A percentile compares a stretch with the other conserved stretches of the same genome.
These are phyloP conservation scores for Xylaria sp. DNA, from an alignment of 2,329 filamentous ascomycete genomes.

Conservation along the genomic window DNA sequence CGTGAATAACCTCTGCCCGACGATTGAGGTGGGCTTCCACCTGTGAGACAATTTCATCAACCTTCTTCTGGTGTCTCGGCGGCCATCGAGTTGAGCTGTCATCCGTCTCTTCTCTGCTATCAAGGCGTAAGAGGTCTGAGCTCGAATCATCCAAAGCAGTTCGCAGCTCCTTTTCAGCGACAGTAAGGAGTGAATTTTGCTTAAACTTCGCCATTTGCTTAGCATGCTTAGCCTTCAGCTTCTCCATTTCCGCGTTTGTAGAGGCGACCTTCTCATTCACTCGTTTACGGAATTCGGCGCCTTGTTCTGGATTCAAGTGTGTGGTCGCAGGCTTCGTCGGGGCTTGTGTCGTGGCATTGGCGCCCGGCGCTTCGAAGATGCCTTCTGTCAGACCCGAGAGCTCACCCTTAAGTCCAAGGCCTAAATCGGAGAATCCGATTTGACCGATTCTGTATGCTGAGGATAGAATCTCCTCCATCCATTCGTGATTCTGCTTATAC, in stretches of 20 bases:
- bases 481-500: slow-evolving; percentile 93
- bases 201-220: slow-evolving; percentile 70
- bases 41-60: slow-evolving; percentile 69
- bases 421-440: slow-evolving; percentile 81
- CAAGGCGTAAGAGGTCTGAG: slow-evolving; percentile 58
- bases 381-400: slow-evolving; percentile 76
- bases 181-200: slow-evolving; percentile 61
- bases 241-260: slow-evolving; percentile 75
- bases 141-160: slow-evolving; percentile 56
- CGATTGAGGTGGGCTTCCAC: slow-evolving; percentile 68
- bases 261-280: slow-evolving; percentile 66
- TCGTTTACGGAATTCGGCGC: slow-evolving; percentile 77
- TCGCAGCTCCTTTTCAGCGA: slow-evolving; percentile 71
- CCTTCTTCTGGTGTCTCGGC: slow-evolving; percentile 45
- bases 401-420: slow-evolving; percentile 77
- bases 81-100: slow-evolving; percentile 38
- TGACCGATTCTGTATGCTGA: slow-evolving; percentile 83
- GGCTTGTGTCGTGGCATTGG: slow-evolving; percentile 41
- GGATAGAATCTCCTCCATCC: slow-evolving; percentile 96
- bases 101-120: slow-evolving; percentile 50
- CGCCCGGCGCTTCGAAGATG: slow-evolving; percentile 65
- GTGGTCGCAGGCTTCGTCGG: slow-evolving; percentile 58
- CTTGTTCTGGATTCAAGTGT: slow-evolving; percentile 67
- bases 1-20: slow-evolving; percentile 58
- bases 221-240: slow-evolving; percentile 74